These are phyloP conservation scores for Penicillium cataractarum DNA, from an alignment of 495 filamentous ascomycete species.

Conservation along the genomic window DNA sequence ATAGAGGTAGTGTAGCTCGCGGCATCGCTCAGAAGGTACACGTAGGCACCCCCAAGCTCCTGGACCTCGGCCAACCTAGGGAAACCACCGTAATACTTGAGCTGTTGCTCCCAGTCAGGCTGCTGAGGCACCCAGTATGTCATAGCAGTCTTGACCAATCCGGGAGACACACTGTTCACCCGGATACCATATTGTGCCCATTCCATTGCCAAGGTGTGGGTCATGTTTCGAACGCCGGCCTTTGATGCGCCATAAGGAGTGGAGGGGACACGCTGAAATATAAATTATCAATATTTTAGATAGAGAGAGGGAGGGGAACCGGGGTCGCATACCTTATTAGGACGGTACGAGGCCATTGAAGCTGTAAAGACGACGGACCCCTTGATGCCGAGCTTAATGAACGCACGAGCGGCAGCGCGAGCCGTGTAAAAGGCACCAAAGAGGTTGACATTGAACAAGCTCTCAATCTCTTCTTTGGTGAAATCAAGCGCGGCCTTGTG, in stretches of 20 bases:
- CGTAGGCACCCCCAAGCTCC: conserved; percentile 47
- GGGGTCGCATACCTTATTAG: conserved; percentile 51
- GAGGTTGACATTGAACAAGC: conserved; percentile 16
- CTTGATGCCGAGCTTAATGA: conserved; percentile 47
- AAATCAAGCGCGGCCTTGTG: conserved; percentile 50
- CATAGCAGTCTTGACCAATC: conserved; percentile 43
- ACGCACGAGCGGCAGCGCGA: conserved; percentile 38
- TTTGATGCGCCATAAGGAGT: conserved; percentile 41
- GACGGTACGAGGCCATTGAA: conserved; percentile 52
- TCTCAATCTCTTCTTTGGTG: conserved; percentile 42
- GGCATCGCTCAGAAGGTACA: conserved; percentile 45
- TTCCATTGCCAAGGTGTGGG: conserved; percentile 52
- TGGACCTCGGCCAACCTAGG: conserved; percentile 41
- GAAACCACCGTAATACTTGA: conserved; percentile 52
- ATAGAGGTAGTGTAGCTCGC: conserved; percentile 48
- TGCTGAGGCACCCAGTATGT: conserved; percentile 45
- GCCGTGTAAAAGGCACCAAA: conserved; percentile 48
- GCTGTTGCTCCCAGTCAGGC: conserved; percentile 44
- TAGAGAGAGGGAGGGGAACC: neutral
- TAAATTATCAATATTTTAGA: neutral
- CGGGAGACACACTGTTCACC: conserved; percentile 45
- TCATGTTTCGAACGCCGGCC: conserved; percentile 38
- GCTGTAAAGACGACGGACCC: conserved; percentile 51
- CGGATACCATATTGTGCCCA: conserved; percentile 52
- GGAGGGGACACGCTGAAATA: conserved; percentile 41